A percentile compares a stretch with the other conserved stretches of the same genome.
Conservation (phyloP, 371 early-diverging fungal genomes). For the Mortierella sp. region DNA sequence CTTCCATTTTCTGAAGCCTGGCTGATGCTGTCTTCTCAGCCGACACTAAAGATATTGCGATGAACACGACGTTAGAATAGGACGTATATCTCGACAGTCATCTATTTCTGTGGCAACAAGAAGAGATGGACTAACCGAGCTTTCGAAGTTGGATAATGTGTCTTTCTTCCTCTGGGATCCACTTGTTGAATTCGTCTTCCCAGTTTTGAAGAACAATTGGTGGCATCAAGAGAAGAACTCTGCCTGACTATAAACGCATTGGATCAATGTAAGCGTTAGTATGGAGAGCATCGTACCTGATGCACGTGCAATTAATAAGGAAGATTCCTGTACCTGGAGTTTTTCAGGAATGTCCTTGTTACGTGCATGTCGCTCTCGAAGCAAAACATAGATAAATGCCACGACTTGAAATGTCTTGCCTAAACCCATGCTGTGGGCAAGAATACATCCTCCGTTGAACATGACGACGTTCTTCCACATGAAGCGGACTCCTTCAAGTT, state of each 20-base stretch:
- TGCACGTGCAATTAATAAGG: too few species aligned
- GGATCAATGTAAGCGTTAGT: slow-evolving; percentile 1
- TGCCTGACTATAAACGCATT: slow-evolving; percentile 60
- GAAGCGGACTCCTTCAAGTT: slow-evolving; percentile 81
- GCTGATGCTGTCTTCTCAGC: too few species aligned
- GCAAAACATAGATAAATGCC: slow-evolving; percentile 73
- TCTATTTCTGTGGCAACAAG: too few species aligned
- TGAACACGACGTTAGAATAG: too few species aligned
- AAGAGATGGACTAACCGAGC: slow-evolving; percentile 43
- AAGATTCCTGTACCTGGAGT: slow-evolving; percentile 56
- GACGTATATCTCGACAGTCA: too few species aligned
- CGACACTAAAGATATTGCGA: too few species aligned
- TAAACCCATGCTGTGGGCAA: slow-evolving; percentile 93
- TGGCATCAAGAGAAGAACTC: slow-evolving; percentile 86
- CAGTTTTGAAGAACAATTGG: slow-evolving; percentile 81
- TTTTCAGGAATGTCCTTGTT: slow-evolving; percentile 58
- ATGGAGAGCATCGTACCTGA: too few species aligned
- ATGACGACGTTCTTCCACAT: slow-evolving; percentile 82
- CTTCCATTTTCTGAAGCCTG: slow-evolving; percentile 32
- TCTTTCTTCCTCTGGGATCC: slow-evolving; percentile 61
- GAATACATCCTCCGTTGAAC: slow-evolving; percentile 78
- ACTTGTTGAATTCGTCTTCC: slow-evolving; percentile 76
- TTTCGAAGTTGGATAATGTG: slow-evolving; percentile 33
- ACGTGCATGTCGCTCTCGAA: slow-evolving; percentile 56
- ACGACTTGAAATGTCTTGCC: slow-evolving; percentile 91